Percentiles rank a stretch among this genome's conserved stretches.
Evolutionary conservation across 345 rosid genomes (phyloP).

Genomic region (Atalantia buxifolia): DNA sequence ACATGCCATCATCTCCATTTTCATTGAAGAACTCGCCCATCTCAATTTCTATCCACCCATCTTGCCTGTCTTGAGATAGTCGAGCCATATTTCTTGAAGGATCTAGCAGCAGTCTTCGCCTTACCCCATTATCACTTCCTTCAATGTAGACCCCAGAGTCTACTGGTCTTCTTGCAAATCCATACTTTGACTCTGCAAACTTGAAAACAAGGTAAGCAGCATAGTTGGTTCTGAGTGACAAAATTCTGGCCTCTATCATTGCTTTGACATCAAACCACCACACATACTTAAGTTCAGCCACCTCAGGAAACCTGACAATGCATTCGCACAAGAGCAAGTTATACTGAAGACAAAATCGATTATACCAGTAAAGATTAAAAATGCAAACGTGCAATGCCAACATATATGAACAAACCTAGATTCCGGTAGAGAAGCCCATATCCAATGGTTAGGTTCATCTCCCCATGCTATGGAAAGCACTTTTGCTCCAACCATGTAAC

Average conservation of each 20-base stretch:
- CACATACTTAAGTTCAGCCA: slow-evolving; percentile 17
- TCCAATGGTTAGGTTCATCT: slow-evolving; percentile 27
- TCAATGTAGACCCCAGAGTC: too few species aligned
- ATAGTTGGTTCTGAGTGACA: too few species aligned
- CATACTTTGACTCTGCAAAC: too few species aligned
- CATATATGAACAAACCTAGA: slow-evolving; percentile 20
- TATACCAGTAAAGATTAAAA: background rate
- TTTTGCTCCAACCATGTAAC: slow-evolving; percentile 28
- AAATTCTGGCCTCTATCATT: background rate
- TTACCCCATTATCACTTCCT: too few species aligned
- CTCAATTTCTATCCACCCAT: slow-evolving; percentile 43
- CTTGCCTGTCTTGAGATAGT: slow-evolving; percentile 17
- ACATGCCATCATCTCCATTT: slow-evolving; percentile 25
- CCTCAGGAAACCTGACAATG: slow-evolving; percentile 23
- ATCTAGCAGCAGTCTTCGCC: background rate
- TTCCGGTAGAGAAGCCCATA: slow-evolving; percentile 4
- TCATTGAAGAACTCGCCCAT: background rate
- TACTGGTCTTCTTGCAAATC: too few species aligned
- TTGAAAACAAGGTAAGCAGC: too few species aligned
- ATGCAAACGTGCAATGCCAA: background rate
- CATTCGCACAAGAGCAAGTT: too few species aligned
- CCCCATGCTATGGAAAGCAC: slow-evolving; percentile 29
- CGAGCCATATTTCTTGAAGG: background rate
- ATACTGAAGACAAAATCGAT: background rate
- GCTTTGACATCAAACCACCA: slow-evolving; percentile 17